phyloP scores from a whole-genome alignment of 345 rosid genomes.

The Physaria fendleri region DNA sequence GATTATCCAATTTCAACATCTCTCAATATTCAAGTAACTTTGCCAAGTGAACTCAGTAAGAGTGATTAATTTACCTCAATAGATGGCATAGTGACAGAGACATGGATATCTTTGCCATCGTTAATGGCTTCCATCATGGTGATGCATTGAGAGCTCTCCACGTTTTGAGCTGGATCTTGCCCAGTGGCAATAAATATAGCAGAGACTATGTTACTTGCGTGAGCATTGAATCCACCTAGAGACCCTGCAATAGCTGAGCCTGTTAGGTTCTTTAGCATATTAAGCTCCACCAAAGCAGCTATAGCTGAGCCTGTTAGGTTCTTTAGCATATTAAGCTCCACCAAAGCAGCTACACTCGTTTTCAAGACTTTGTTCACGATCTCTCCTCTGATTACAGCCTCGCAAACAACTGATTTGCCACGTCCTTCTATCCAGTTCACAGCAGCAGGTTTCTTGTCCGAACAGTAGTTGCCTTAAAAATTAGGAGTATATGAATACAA shows the following conservation, averaged over 20 bases:
- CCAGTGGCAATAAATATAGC: constrained; percentile 82
- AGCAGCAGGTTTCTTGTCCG: constrained; percentile 92
- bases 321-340: too few species aligned
- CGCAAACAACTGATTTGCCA: constrained; percentile 84
- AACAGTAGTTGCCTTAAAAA: constrained; percentile 61
- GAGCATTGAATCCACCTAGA: constrained; percentile 89
- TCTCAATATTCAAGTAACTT: neutral
- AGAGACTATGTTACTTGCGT: constrained; percentile 81
- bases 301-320: too few species aligned
- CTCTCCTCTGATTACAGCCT: constrained; percentile 74
- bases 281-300: constrained; percentile 70
- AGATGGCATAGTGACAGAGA: constrained; percentile 84
- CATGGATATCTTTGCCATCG: constrained; percentile 70
- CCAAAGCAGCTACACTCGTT: too few species aligned
- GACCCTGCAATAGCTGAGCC: constrained; percentile 87
- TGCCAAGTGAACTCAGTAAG: neutral
- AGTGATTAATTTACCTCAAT: constrained; percentile 45
- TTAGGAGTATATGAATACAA: neutral
- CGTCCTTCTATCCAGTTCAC: constrained; percentile 97
- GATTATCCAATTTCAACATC: neutral
- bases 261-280: constrained; percentile 75
- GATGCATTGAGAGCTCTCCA: constrained; percentile 86
- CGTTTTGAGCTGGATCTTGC: constrained; percentile 89
- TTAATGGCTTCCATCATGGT: constrained; percentile 90
- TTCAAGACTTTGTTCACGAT: constrained; percentile 69